Conservation (phyloP, 2,329 filamentous ascomycete species). For the Trichoderma aggressivum region DNA sequence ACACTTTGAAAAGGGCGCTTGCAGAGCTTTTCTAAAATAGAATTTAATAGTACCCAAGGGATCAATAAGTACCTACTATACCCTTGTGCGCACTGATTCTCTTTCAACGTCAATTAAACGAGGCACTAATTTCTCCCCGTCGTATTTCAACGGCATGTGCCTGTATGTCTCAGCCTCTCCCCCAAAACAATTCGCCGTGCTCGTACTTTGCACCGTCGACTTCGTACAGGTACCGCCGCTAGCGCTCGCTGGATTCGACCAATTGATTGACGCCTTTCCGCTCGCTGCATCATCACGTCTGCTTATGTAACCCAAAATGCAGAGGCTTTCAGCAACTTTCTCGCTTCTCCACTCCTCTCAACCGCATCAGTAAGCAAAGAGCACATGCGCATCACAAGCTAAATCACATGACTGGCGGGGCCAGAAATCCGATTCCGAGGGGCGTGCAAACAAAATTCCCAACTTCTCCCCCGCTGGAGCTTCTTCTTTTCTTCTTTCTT, state of each 20-base stretch:
- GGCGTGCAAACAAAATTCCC: conserved; percentile 4
- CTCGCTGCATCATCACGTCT: background rate
- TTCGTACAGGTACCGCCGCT: background rate
- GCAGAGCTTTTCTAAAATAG: background rate
- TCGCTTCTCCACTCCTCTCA: background rate
- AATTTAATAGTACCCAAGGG: too few relatives aligned
- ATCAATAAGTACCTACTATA: too few relatives aligned
- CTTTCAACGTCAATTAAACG: background rate
- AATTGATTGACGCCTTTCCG: background rate
- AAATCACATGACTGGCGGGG: conserved; percentile 27
- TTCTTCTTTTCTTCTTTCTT: background rate
- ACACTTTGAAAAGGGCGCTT: conserved; percentile 12
- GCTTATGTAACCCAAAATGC: background rate
- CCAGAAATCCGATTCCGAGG: background rate
- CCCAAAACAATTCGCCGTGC: background rate
- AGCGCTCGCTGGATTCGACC: background rate
- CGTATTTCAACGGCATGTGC: conserved; percentile 3
- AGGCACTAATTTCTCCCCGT: background rate
- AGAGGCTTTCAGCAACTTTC: background rate
- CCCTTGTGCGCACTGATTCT: too few relatives aligned
- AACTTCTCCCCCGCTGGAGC: background rate
- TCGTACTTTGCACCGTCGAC: background rate
- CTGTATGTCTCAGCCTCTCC: conserved; percentile 3
- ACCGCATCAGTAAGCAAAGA: background rate
- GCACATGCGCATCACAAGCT: background rate